Conservation (phyloP, 805 yeast species). For the Candida qinlingensis region DNA sequence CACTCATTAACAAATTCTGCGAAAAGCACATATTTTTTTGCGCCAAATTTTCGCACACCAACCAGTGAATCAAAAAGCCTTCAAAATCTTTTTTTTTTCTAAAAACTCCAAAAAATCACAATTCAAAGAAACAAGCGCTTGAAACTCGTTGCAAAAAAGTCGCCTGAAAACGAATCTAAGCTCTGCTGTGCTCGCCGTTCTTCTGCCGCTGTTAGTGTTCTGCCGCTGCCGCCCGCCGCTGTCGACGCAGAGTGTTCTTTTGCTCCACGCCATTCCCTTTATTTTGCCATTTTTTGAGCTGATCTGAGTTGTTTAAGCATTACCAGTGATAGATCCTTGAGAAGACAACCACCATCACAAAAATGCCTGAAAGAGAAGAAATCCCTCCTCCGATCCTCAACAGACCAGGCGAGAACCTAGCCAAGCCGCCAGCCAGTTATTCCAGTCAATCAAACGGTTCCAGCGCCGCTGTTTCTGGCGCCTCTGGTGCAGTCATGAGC, state of each 20-base stretch:
- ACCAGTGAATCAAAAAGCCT: constrained; percentile 1
- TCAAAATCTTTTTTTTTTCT: background rate
- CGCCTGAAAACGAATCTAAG: background rate
- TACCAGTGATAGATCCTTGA: background rate
- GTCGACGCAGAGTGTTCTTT: background rate
- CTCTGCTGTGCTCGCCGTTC: background rate
- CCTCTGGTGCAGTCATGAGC: background rate
- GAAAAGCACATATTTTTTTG: background rate
- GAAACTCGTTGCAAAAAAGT: background rate
- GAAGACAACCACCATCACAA: background rate
- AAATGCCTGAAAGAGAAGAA: constrained; percentile 6
- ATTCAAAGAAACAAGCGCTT: background rate
- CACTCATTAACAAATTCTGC: background rate
- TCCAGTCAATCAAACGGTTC: background rate
- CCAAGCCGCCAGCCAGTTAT: background rate
- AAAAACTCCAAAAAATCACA: background rate
- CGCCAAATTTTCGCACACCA: background rate
- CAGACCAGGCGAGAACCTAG: constrained; percentile 8
- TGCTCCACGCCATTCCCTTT: background rate
- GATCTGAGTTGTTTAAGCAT: background rate
- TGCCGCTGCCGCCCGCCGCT: background rate
- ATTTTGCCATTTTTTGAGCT: background rate
- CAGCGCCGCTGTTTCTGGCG: background rate
- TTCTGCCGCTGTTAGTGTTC: background rate
- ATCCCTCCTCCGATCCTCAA: constrained; percentile 12